phyloP scores from a whole-genome alignment of 2,329 filamentous ascomycete genomes.

The Golovinomyces cichoracearum region DNA sequence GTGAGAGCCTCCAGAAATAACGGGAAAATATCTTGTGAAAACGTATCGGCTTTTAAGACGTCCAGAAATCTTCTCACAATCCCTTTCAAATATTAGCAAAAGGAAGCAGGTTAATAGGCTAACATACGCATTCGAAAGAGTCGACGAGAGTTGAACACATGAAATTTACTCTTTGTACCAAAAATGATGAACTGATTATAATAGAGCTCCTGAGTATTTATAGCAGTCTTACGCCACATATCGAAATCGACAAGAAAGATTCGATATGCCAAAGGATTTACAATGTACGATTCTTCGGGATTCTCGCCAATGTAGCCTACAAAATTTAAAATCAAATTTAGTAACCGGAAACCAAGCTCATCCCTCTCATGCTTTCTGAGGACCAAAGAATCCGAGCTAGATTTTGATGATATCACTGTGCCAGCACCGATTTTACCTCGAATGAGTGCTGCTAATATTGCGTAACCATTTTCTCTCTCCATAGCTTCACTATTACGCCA shows the following conservation, averaged over 20 bases:
- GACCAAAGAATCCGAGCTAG: conserved; percentile 12
- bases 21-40: conserved; percentile 44
- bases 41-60: conserved; percentile 61
- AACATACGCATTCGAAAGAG: conserved; percentile 67
- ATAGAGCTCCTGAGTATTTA: conserved; percentile 61
- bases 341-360: conserved; percentile 32
- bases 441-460: conserved; percentile 58
- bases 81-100: conserved; percentile 23
- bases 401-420: conserved; percentile 15
- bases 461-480: conserved; percentile 86
- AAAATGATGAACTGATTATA: conserved; percentile 82
- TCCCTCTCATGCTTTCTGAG: conserved; percentile 29
- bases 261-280: conserved; percentile 84
- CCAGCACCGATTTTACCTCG: conserved; percentile 50
- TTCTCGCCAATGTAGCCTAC: conserved; percentile 64
- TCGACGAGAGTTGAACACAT: conserved; percentile 72
- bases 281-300: conserved; percentile 70
- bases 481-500: conserved; percentile 98
- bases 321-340: conserved; percentile 58
- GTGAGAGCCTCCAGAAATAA: conserved; percentile 59
- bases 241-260: conserved; percentile 80
- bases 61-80: conserved; percentile 78
- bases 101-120: conserved; percentile 3
- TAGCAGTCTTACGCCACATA: conserved; percentile 61
- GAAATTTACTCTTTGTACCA: conserved; percentile 68